Evolutionary conservation across 176 grass and related monocot species (phyloP), one percentile per base, ranked within the genome.

Genomic region (Triticum dicoccoides): DNA sequence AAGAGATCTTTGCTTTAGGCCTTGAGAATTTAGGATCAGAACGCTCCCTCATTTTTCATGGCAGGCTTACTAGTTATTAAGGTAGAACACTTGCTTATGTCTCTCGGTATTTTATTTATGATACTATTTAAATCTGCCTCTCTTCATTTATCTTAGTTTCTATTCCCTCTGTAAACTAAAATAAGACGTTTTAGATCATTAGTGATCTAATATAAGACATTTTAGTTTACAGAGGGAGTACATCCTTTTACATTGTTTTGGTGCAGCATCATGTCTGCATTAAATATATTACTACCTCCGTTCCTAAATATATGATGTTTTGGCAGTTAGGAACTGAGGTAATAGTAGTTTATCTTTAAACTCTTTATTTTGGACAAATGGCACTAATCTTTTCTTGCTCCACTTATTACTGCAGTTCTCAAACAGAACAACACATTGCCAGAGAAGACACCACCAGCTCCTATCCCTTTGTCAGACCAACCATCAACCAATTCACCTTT

Each of bases 341-440:
- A 49, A 12, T 49, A 72, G 37, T 88, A 37, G 30, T 74, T 34
- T 83, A 11, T 49, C 63, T 82, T 63, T 81, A 20, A 30, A 83
- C 35, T 71, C 39, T 27, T 21, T 85, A 39, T 79, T 87, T 67
- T 52, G 37, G 45, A 61, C 80, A 66, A 69, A 14, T 72, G 9
- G 0, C 20, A 84, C 83, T 79, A 56, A 83, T 42, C 15, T 54
- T 83, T 79, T 82, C 65, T 87, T 8, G 54, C 81, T 70, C 63
- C 69, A 74, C 51, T 82, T 56, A 73, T 58, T 79, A 73, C 94
- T 35, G 63, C 86, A 94, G 90, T 96, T 88, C 66, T 98, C 61
- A 98, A 98, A 85, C 90, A 94, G 79, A 94, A 86, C 81, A 90
- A 82, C 87, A 94, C 89, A 72, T 89, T 96, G 86, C 97, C 97